Conservation (phyloP, 2,329 filamentous ascomycete species). For the Hypoxylon rubiginosum region DNA sequence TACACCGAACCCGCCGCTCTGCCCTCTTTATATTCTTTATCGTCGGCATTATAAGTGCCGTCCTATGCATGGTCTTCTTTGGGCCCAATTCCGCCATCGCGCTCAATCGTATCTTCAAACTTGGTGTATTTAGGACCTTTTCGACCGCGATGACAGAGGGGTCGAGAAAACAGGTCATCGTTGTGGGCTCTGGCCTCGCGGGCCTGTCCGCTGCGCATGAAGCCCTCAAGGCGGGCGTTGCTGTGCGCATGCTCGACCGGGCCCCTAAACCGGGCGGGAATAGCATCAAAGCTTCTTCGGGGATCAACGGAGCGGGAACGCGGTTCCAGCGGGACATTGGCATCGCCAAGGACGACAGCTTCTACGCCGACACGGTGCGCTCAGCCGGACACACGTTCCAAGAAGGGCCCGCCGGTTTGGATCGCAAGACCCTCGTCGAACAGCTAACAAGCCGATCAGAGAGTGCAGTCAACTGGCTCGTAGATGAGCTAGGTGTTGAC, state of each 20-base stretch:
- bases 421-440: slow-evolving; percentile 61
- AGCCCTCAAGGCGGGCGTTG: slow-evolving; percentile 64
- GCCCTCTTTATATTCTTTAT: slow-evolving; percentile 37
- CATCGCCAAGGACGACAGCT: slow-evolving; percentile 67
- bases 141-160: slow-evolving; percentile 22
- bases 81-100: slow-evolving; percentile 22
- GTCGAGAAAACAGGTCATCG: slow-evolving; percentile 61
- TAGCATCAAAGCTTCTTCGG: slow-evolving; percentile 75
- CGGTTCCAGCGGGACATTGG: slow-evolving; percentile 63
- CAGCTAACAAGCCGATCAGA: slow-evolving; percentile 64
- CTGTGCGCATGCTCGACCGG: slow-evolving; percentile 71
- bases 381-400: slow-evolving; percentile 65
- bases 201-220: slow-evolving; percentile 71
- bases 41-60: slow-evolving; percentile 42
- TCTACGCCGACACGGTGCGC: slow-evolving; percentile 60
- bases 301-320: slow-evolving; percentile 74
- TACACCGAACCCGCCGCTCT: slow-evolving; percentile 32
- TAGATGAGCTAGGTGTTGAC: slow-evolving; percentile 69
- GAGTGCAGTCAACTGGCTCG: slow-evolving; percentile 68
- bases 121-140: slow-evolving; percentile 1
- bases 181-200: slow-evolving; percentile 75
- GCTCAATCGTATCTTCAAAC: slow-evolving; percentile 17
- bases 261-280: slow-evolving; percentile 72
- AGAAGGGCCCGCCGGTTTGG: slow-evolving; percentile 45
- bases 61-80: slow-evolving; percentile 43